A percentile compares a stretch with the other conserved stretches of the same genome.
Conservation (phyloP, 2,329 filamentous ascomycete genomes). For the Arthrobotrys entomopaga region DNA sequence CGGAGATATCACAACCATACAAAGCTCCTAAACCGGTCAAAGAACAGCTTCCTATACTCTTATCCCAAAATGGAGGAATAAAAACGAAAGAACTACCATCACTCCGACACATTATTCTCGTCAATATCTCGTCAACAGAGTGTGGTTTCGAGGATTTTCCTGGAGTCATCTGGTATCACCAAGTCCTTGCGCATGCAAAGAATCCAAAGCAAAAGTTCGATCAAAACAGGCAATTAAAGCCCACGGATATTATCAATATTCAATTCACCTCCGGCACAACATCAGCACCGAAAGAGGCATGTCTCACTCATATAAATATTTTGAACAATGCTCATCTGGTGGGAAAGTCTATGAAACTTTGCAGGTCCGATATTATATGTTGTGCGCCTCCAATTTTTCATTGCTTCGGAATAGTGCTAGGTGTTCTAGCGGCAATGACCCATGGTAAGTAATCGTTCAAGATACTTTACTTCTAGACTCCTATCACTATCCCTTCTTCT, state of each 20-base stretch:
- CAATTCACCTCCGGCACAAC: constrained; percentile 90
- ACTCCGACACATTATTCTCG: constrained; percentile 76
- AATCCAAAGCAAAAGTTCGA: background rate
- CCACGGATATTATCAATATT: constrained; percentile 85
- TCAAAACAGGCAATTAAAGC: constrained; percentile 61
- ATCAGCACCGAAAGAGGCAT: constrained; percentile 87
- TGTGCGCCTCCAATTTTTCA: constrained; percentile 87
- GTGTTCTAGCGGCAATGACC: constrained; percentile 93
- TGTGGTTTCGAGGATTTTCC: constrained; percentile 61
- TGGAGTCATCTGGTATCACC: constrained; percentile 65
- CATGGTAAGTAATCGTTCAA: constrained; percentile 63
- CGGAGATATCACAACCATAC: constrained; percentile 83
- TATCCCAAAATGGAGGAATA: constrained; percentile 63
- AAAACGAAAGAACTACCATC: constrained; percentile 60
- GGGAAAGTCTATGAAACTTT: constrained; percentile 83
- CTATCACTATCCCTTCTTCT: too few relatives aligned
- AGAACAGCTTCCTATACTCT: constrained; percentile 30
- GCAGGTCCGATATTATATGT: constrained; percentile 77
- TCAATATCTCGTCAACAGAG: constrained; percentile 75
- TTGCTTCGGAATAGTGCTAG: constrained; percentile 90
- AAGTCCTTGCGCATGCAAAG: constrained; percentile 56
- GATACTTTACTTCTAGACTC: too few relatives aligned
- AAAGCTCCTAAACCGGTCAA: constrained; percentile 69
- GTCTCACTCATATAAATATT: constrained; percentile 82
- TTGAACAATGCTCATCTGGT: constrained; percentile 92